Percentiles rank a stretch among this genome's conserved stretches.
Conservation (phyloP, 371 early-diverging fungal species). For the Mucor lusitanicus region DNA sequence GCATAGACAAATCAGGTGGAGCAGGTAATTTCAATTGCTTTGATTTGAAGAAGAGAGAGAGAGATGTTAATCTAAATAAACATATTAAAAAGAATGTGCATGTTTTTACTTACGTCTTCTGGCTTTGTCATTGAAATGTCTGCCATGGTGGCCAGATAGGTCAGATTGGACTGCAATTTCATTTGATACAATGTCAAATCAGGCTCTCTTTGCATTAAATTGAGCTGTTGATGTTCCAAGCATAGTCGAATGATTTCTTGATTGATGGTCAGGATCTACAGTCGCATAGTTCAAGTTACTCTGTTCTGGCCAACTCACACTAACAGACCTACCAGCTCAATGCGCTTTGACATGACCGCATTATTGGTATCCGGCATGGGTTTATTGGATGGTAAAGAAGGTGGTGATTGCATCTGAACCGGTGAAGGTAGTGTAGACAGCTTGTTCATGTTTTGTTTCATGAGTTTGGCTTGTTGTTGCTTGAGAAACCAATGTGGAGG, state of each 20-base stretch:
- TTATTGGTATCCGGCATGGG: neutral
- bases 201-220: constrained; percentile 22
- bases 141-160: constrained; percentile 60
- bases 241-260: constrained; percentile 55
- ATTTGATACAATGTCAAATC: constrained; percentile 51
- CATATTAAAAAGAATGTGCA: neutral
- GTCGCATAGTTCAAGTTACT: too few relatives aligned
- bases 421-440: neutral
- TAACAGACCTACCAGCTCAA: constrained; percentile 4
- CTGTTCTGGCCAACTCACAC: neutral
- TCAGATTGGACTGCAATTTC: constrained; percentile 55
- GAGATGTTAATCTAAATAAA: neutral
- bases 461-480: constrained; percentile 9
- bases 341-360: neutral
- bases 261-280: constrained; percentile 45
- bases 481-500: constrained; percentile 11
- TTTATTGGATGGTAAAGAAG: constrained; percentile 4
- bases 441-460: neutral
- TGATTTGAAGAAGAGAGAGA: neutral
- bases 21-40: constrained; percentile 35
- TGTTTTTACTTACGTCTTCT: constrained; percentile 41
- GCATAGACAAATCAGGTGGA: constrained; percentile 43
- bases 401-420: neutral
- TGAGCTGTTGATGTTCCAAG: constrained; percentile 30
- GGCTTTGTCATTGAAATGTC: constrained; percentile 56